These are phyloP conservation scores for Gomphus sp. DNA, from an alignment of 1,284 basidiomycete genomes.

Conservation along the genomic window DNA sequence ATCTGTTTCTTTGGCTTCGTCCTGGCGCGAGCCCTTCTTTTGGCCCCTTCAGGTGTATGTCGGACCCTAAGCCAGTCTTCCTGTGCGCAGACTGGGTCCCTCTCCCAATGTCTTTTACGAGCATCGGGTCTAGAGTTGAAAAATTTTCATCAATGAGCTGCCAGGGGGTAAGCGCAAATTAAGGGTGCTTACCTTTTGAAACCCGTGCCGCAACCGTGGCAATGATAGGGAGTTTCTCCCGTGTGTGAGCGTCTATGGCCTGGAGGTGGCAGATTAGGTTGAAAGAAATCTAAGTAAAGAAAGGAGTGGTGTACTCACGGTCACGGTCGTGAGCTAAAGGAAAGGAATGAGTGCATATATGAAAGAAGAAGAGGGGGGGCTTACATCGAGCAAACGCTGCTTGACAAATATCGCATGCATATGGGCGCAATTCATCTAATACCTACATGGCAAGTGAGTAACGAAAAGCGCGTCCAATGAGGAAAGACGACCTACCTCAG, in stretches of 20 bases:
- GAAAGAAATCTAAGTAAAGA: not conserved
- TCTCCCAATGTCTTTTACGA: slow-evolving; percentile 13
- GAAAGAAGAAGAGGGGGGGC: not conserved
- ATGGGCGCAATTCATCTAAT: slow-evolving; percentile 8
- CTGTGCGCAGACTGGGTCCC: slow-evolving; percentile 10
- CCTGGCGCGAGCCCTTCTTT: slow-evolving; percentile 10
- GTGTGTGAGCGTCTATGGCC: slow-evolving; percentile 13
- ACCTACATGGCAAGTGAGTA: not conserved
- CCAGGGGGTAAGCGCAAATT: not conserved
- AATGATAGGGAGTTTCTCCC: slow-evolving; percentile 9
- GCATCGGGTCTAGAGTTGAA: slow-evolving; percentile 7
- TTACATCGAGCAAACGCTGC: slow-evolving; percentile 10
- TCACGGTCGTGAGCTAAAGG: slow-evolving; percentile 8
- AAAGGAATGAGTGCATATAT: not conserved
- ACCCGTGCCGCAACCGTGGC: slow-evolving; percentile 10
- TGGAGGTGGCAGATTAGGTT: not conserved
- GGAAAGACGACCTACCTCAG: slow-evolving; percentile 2
- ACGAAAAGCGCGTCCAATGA: not conserved
- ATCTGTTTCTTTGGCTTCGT: slow-evolving; percentile 8
- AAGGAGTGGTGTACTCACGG: slow-evolving; percentile 1
- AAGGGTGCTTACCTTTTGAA: slow-evolving; percentile 10
- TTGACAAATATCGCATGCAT: slow-evolving; percentile 10
- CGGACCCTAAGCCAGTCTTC: slow-evolving; percentile 10
- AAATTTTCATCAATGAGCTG: not conserved
- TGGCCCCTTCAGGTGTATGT: slow-evolving; percentile 10